A percentile compares a stretch with the other conserved stretches of the same genome.
Evolutionary conservation across 2,329 filamentous ascomycete genomes (phyloP).

Genomic region (Thielaviopsis musarum): DNA sequence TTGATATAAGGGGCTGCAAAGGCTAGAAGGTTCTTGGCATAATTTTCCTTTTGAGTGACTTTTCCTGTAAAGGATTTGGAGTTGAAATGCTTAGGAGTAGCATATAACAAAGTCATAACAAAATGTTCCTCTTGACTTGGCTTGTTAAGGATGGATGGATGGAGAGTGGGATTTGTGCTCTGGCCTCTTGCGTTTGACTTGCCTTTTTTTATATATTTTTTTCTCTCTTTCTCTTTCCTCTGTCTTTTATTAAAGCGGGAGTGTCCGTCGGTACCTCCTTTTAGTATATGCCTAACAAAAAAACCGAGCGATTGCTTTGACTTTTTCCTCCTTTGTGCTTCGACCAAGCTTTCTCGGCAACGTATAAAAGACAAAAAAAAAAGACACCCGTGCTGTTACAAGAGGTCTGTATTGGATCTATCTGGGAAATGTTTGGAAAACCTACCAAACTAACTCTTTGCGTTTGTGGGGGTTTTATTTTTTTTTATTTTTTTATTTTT

Average conservation of each 20-base stretch:
- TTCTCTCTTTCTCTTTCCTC: background rate
- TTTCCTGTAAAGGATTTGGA: no score
- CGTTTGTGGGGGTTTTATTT: no score
- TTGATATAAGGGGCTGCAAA: no score
- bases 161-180: background rate
- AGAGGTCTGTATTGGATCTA: background rate
- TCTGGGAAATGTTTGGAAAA: background rate
- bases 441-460: no score
- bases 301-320: background rate
- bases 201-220: background rate
- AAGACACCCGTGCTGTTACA: background rate
- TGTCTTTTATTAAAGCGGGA: background rate
- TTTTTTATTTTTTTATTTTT: no score
- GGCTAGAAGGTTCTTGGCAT: no score
- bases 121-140: no score
- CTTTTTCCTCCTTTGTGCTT: background rate
- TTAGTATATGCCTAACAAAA: background rate
- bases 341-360: background rate
- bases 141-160: no score
- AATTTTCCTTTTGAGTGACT: no score
- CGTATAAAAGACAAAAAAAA: background rate
- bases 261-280: background rate
- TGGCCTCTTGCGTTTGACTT: background rate
- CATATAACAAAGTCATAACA: no score
- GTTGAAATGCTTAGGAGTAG: no score